Conservation (phyloP, 257 asterid species). For the Solanum etuberosum region DNA sequence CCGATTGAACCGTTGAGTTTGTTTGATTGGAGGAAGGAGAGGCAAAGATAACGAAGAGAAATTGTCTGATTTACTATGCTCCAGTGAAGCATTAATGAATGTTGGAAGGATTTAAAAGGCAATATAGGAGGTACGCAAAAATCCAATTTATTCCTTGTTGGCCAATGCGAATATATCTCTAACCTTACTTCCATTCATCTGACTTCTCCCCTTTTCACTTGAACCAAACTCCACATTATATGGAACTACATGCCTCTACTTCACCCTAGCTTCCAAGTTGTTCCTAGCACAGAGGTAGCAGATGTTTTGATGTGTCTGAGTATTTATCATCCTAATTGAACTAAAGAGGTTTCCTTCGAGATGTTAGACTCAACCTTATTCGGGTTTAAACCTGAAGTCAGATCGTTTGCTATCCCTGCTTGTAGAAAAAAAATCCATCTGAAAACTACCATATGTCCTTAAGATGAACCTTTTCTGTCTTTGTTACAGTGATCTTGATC, state of each 20-base stretch:
- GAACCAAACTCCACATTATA: neutral
- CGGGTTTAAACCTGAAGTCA: neutral
- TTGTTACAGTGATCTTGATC: neutral
- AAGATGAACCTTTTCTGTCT: neutral
- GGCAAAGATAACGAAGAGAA: neutral
- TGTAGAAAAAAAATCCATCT: neutral
- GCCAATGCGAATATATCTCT: neutral
- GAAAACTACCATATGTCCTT: neutral
- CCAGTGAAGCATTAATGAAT: neutral
- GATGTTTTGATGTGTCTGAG: neutral
- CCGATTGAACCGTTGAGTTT: neutral
- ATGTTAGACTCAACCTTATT: neutral
- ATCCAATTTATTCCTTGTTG: neutral
- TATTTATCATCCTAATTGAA: neutral
- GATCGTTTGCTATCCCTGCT: neutral
- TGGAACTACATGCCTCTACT: neutral
- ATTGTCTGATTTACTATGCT: neutral
- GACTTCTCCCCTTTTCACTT: neutral
- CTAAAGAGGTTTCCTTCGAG: neutral
- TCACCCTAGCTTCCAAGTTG: neutral
- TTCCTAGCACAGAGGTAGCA: neutral
- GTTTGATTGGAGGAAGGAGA: neutral
- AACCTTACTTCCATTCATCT: neutral
- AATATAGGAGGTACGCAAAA: neutral
- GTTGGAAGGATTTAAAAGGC: neutral